Evolutionary conservation across 1,139 yeast genomes (phyloP).

Genomic region (Suhomyces taliae): DNA sequence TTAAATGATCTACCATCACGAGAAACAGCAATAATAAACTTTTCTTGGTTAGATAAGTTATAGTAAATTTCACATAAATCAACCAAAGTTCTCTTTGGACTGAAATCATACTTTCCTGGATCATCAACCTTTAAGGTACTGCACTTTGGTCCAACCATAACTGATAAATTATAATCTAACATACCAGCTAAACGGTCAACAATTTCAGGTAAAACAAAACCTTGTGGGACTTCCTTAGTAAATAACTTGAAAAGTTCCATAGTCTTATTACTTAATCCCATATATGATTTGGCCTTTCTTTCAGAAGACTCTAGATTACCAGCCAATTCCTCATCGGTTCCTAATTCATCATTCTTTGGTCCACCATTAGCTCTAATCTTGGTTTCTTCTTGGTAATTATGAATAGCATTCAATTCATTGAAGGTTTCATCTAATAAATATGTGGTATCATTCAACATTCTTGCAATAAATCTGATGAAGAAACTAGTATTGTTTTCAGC

Average conservation of each 20-base stretch:
- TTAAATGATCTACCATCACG: conserved; percentile 88
- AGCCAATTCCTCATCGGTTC: conserved; percentile 59
- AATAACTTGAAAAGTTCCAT: conserved; percentile 76
- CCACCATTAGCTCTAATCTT: conserved; percentile 41
- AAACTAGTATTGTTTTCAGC: conserved; percentile 70
- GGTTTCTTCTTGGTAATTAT: conserved; percentile 64
- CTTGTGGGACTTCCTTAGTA: conserved; percentile 82
- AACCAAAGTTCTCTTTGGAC: conserved; percentile 70
- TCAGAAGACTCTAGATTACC: conserved; percentile 63
- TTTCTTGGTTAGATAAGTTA: conserved; percentile 62
- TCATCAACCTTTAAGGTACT: conserved; percentile 80
- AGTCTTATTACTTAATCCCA: conserved; percentile 83
- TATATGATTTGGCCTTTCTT: conserved; percentile 74
- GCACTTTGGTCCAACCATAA: conserved; percentile 93
- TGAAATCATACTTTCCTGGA: conserved; percentile 82
- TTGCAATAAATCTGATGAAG: conserved; percentile 87
- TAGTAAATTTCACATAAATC: conserved; percentile 74
- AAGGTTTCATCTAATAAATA: conserved; percentile 89
- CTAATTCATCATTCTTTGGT: conserved; percentile 46
- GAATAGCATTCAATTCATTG: conserved; percentile 75
- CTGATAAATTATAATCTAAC: conserved; percentile 88
- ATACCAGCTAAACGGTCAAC: conserved; percentile 93
- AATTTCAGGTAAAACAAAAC: conserved; percentile 85
- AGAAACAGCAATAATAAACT: conserved; percentile 78
- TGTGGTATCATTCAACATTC: conserved; percentile 93